Evolutionary conservation across 371 early-diverging fungal species (phyloP), one percentile per base, ranked within the genome.

Genomic region (Zychaea mexicana): DNA sequence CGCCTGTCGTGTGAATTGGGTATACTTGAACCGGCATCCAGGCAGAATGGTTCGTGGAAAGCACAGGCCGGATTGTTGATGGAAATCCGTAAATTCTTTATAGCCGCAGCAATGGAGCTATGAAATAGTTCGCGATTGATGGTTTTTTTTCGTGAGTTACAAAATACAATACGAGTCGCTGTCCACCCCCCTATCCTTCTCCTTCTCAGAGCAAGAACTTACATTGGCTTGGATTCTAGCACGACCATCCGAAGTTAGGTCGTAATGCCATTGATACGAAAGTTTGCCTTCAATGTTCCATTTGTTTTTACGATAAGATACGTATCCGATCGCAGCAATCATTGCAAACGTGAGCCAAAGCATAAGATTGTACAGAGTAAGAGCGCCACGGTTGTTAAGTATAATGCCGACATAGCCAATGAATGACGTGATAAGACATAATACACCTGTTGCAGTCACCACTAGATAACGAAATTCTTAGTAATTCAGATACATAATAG

Each of bases 41-140:
- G 85, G 85, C 4, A 83, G 61, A 0, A 84, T 65, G 1, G 85
- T 84, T 5, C 87, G 77, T 13, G 87, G 87, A 64, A 82, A 87
- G 36, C 87, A 87, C 33, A 81, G 75, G 61, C 83, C 73, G 39
- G 85, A 85, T 46, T 78, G 65, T 31, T 85, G 83, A 24, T 85
- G 84, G 30, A 77, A 84, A 57, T 87, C 87, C 0, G 76, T 65
- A 28, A 80, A 72, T 2, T 74, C 69, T 38, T 84, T 79, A 69
- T 81, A 85, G 2, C 87, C 87, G 57, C 87, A 87, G 55, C 87
- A 87, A 38, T 83, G 83, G 13, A 87, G 65, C 82, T 85, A 38
- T 15, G 1, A n/a, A 36, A 10, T 36, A 36, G 36, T 36, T 36
- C 15, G 36, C 5, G 42, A 42, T 15, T 42, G 2, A 3, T 42